Evolutionary conservation across 2,329 filamentous ascomycete genomes (phyloP), one percentile per base, ranked within the genome.

Genomic region (Clonostachys sp.): DNA sequence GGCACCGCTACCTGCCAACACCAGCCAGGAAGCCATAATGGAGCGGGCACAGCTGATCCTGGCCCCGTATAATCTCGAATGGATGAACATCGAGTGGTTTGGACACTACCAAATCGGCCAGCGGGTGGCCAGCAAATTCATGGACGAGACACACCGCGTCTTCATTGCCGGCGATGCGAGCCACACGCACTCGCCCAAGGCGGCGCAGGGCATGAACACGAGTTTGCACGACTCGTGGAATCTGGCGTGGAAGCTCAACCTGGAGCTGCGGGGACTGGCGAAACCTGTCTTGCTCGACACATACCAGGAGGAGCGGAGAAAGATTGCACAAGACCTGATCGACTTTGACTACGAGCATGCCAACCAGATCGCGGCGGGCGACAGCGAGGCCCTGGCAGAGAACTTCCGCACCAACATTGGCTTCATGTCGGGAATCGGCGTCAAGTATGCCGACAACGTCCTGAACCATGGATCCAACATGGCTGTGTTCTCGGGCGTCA

Each of bases 401-500:
- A 89, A 89, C 62, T 89, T 89, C 61, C 72, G 78, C 42, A 81
- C 80, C 42, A 88, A 89, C 48, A 78, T 87, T 35, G 79, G 82
- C 9, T 89, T 89, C 66, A 89, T 89, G 54, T 86, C 84, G 0
- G 86, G 86, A 13, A 77, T 86, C 34, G 86, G 86, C 2, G 84
- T 83, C 4, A 80, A 81, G 59, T 81, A 81, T 55, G 65, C 64
- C 45, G 68, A 73, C 54, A 81, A 75, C 52, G 59, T 66, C 33
- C 65, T 81, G 53, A 81, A 81, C 61, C 70, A 68, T 48, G 58
- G 63, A 34, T 55, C 56, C 18, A 30, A 30, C 24, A 30, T 30
- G 24, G 24, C 24, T 10, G 24, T 30, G 3, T 34, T 54, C 16
- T 66, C 71, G 58, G 74, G 76, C 38, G 72, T 75, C 24, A 74